Evolutionary conservation across 306 rosid genomes (phyloP), one percentile per base, ranked within the genome.

Genomic region (Begonia fuchsioides): DNA sequence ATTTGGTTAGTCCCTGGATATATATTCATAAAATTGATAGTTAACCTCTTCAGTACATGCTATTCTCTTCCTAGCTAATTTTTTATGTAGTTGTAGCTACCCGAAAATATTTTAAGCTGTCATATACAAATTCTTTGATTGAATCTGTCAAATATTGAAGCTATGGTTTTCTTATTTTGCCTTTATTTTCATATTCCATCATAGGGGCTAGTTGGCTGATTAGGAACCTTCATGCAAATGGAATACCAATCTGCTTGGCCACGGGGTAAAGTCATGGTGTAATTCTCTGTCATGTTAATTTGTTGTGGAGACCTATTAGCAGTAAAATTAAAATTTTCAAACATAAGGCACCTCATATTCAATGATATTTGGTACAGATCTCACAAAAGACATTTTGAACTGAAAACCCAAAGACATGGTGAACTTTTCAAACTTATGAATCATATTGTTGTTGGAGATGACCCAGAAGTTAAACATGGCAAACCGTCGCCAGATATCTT

Each of bases 401-500:
- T 85, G 76, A 90, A 90, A 78, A 84, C 95, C 45, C 85, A 81
- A 59, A 67, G 62, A 55, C 94, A 90, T 55, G 65, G 72, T 19
- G 94, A 81, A 58, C 19, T 76, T 12, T 90, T 85, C 62, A 68
- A 93, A 15, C 68, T 85, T 71, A 81, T 90, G 95, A 90, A 85
- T 71, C 98, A 85, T 70, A 41, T 74, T 58, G 95, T 84, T 62
- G 81, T 78, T 50, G 95, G 97, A 13, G 95, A 88, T 62, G 97
- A 88, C 64, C 95, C 92, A 5, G 95, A 85, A 76, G 95, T 90
- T 53, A 90, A 81, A 71, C 73, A 85, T 60, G 95, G 98, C 16
- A 90, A 90, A 64, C 98, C 98, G 53, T 71, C 95, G 1, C 98
- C 95, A 0, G 98, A 90, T 63, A 68, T 70, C 58, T 85, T 90